A percentile compares a stretch with the other conserved stretches of the same genome.
Evolutionary conservation across 2,329 filamentous ascomycete genomes (phyloP).

Genomic region (Raffaelea albimanens): DNA sequence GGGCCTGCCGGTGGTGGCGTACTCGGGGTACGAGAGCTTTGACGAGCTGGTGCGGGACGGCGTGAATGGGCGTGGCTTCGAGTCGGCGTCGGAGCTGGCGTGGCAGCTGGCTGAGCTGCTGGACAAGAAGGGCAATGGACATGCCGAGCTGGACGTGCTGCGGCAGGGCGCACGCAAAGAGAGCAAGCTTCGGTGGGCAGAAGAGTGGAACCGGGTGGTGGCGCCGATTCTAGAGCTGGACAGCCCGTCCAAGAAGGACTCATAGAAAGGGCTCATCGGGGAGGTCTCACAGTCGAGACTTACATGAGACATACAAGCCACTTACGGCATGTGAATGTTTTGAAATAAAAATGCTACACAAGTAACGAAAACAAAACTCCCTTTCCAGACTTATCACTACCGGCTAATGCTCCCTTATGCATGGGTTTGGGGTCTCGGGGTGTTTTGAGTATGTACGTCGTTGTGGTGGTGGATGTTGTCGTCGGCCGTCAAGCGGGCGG

Average conservation of each 20-base stretch:
- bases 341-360: too few relatives aligned
- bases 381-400: too few relatives aligned
- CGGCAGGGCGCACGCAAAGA: slow-evolving; percentile 65
- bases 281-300: too few relatives aligned
- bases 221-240: slow-evolving; percentile 55
- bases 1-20: slow-evolving; percentile 82
- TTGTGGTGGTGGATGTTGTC: too few relatives aligned
- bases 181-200: slow-evolving; percentile 73
- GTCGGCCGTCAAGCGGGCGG: too few relatives aligned
- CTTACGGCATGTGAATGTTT: too few relatives aligned
- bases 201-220: slow-evolving; percentile 83
- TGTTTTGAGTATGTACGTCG: too few relatives aligned
- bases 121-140: neutral
- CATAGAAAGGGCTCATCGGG: too few relatives aligned
- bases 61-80: slow-evolving; percentile 78
- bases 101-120: slow-evolving; percentile 58
- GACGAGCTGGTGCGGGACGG: slow-evolving; percentile 82
- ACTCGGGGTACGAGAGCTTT: slow-evolving; percentile 79
- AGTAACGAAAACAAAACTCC: too few relatives aligned
- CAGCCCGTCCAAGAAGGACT: neutral
- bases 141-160: slow-evolving; percentile 45
- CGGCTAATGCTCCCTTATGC: too few relatives aligned
- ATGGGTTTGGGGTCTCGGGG: too few relatives aligned
- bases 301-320: too few relatives aligned
- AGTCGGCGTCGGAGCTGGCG: slow-evolving; percentile 56